A percentile compares a stretch with the other conserved stretches of the same genome.
These are phyloP conservation scores for Cryptococcus sp. DNA, from an alignment of 1,284 basidiomycete species.

Conservation along the genomic window DNA sequence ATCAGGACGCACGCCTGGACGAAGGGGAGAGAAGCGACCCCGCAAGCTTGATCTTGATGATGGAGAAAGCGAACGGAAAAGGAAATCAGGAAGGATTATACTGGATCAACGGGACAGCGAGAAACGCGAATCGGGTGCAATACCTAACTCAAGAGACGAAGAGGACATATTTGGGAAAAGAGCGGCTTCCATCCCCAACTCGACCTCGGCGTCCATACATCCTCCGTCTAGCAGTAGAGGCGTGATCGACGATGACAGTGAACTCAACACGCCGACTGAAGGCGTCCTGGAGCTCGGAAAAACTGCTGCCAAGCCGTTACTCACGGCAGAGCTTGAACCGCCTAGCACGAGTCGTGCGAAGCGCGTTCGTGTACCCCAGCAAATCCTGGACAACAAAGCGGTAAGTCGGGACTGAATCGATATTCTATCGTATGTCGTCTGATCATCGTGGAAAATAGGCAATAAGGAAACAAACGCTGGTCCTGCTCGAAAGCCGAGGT, in stretches of 20 bases:
- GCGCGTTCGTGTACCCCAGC: slow-evolving; percentile 33
- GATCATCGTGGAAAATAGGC: slow-evolving; percentile 22
- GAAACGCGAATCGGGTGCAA: neutral
- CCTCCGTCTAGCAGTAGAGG: no score
- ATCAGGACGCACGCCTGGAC: slow-evolving; percentile 39
- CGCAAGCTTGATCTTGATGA: slow-evolving; percentile 12
- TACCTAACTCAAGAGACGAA: slow-evolving; percentile 14
- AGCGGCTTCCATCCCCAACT: slow-evolving; percentile 9
- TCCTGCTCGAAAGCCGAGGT: slow-evolving; percentile 36
- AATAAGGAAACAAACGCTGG: slow-evolving; percentile 46
- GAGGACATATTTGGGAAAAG: slow-evolving; percentile 48
- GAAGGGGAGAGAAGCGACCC: slow-evolving; percentile 46
- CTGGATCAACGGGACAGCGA: slow-evolving; percentile 1
- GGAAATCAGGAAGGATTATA: slow-evolving; percentile 36
- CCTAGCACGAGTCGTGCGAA: slow-evolving; percentile 7
- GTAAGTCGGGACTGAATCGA: slow-evolving; percentile 20
- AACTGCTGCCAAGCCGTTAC: neutral
- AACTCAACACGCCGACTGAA: no score
- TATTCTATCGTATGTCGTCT: neutral
- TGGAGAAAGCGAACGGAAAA: slow-evolving; percentile 19
- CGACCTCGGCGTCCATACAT: neutral
- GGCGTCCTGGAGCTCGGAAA: no score
- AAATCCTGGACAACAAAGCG: slow-evolving; percentile 46
- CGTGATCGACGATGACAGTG: no score
- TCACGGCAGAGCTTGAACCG: slow-evolving; percentile 5